Conservation (phyloP, 2,329 filamentous ascomycete species). For the Penicillium paneum region DNA sequence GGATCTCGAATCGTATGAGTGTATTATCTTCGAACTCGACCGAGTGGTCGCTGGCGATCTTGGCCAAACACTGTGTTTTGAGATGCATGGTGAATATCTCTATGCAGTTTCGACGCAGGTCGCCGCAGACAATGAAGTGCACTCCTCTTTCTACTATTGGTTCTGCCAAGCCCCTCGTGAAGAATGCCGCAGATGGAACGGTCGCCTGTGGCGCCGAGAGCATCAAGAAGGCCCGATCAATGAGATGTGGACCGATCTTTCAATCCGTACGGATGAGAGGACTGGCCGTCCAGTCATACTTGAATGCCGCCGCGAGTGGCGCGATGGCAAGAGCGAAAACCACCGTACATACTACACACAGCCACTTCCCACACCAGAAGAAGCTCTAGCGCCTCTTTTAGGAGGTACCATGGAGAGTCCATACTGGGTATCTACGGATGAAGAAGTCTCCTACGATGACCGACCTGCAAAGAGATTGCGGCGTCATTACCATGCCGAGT, state of each 20-base stretch:
- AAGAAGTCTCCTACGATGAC: conserved; percentile 32
- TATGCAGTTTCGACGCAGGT: conserved; percentile 68
- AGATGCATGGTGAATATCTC: conserved; percentile 63
- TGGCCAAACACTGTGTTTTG: conserved; percentile 67
- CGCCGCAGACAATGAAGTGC: conserved; percentile 59
- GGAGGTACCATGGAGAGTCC: neutral
- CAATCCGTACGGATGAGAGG: conserved; percentile 58
- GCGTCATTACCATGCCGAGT: conserved; percentile 42
- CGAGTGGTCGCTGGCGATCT: conserved; percentile 48
- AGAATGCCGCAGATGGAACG: conserved; percentile 40
- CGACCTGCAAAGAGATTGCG: conserved; percentile 37
- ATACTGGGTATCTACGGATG: neutral
- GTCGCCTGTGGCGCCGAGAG: conserved; percentile 61
- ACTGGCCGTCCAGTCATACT: conserved; percentile 60
- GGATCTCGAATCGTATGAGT: conserved; percentile 43
- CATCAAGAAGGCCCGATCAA: conserved; percentile 70
- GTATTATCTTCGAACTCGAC: conserved; percentile 29
- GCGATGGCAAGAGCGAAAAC: conserved; percentile 54
- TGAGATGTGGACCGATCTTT: conserved; percentile 68
- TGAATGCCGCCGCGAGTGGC: conserved; percentile 69
- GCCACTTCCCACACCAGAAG: conserved; percentile 33
- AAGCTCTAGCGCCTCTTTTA: conserved; percentile 14
- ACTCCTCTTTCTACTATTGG: conserved; percentile 68
- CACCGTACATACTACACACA: conserved; percentile 64
- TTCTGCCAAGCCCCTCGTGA: conserved; percentile 57